Conservation (phyloP, 140 eudicot species). For the Senecio squalidus region DNA sequence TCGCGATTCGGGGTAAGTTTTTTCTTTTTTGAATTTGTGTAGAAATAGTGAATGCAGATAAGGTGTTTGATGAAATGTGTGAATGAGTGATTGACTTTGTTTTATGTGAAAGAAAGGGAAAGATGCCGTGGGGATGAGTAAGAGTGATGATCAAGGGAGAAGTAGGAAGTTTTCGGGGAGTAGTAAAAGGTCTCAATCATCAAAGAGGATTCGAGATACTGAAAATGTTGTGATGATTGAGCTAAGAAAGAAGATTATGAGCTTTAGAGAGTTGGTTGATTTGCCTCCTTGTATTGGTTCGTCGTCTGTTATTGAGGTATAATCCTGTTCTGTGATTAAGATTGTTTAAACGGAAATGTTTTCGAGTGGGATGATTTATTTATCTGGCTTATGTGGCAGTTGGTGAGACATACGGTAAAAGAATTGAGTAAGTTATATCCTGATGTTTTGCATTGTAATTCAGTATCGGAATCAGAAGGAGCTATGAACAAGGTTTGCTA, state of each 20-base stretch:
- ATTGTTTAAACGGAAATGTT: conserved; percentile 7
- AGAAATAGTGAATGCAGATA: no score
- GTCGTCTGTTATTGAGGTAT: conserved; percentile 58
- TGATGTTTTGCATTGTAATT: conserved; percentile 22
- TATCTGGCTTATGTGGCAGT: conserved; percentile 31
- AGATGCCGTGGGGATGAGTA: not conserved
- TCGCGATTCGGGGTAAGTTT: conserved; percentile 24
- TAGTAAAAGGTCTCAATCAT: conserved; percentile 19
- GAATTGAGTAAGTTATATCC: conserved; percentile 54
- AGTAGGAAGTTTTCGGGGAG: conserved; percentile 1
- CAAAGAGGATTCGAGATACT: conserved; percentile 16
- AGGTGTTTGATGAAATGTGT: not conserved
- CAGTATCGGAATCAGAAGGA: conserved; percentile 36
- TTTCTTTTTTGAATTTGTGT: not conserved
- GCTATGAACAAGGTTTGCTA: conserved; percentile 51
- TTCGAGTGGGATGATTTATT: not conserved
- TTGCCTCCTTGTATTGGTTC: conserved; percentile 56
- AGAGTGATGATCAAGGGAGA: not conserved
- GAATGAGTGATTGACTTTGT: conserved; percentile 18
- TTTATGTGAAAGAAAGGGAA: conserved; percentile 37
- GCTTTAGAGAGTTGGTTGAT: conserved; percentile 69
- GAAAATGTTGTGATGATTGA: conserved; percentile 31
- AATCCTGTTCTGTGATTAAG: not conserved
- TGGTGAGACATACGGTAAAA: conserved; percentile 55
- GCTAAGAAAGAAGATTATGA: conserved; percentile 57